Conservation (phyloP, 2,329 filamentous ascomycete genomes). For the Penicillium sp. region DNA sequence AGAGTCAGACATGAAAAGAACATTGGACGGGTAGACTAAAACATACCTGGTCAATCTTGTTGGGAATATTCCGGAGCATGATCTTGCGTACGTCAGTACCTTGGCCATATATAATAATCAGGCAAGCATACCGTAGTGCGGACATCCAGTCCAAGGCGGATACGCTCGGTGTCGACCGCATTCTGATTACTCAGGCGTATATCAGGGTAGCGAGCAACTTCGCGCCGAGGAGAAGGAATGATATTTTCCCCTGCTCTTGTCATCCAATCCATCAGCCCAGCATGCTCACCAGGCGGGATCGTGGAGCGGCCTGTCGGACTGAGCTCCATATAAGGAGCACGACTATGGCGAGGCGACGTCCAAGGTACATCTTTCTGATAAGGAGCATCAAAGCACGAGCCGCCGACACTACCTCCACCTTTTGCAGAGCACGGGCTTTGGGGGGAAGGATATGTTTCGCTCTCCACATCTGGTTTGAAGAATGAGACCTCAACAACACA, state of each 20-base stretch:
- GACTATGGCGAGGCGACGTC: conserved; percentile 21
- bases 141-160: conserved; percentile 68
- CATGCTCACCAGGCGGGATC: conserved; percentile 42
- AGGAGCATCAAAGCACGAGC: conserved; percentile 23
- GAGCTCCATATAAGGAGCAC: conserved; percentile 36
- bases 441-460: conserved; percentile 18
- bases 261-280: conserved; percentile 38
- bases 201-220: conserved; percentile 33
- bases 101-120: neutral
- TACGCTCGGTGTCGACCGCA: conserved; percentile 50
- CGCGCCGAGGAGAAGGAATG: conserved; percentile 35
- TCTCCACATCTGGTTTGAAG: conserved; percentile 38
- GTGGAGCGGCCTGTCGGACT: conserved; percentile 48
- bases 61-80: conserved; percentile 94
- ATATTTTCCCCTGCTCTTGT: conserved; percentile 35
- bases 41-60: conserved; percentile 73
- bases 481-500: conserved; percentile 37
- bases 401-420: conserved; percentile 4
- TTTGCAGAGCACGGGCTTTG: conserved; percentile 25
- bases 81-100: conserved; percentile 60
- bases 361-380: conserved; percentile 22
- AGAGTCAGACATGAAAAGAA: conserved; percentile 21
- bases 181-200: conserved; percentile 46
- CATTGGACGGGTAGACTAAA: no score
- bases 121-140: conserved; percentile 70